Percentiles rank a stretch among this genome's conserved stretches.
Evolutionary conservation across 2,329 filamentous ascomycete genomes (phyloP).

Genomic region (Talaromyces sp.): DNA sequence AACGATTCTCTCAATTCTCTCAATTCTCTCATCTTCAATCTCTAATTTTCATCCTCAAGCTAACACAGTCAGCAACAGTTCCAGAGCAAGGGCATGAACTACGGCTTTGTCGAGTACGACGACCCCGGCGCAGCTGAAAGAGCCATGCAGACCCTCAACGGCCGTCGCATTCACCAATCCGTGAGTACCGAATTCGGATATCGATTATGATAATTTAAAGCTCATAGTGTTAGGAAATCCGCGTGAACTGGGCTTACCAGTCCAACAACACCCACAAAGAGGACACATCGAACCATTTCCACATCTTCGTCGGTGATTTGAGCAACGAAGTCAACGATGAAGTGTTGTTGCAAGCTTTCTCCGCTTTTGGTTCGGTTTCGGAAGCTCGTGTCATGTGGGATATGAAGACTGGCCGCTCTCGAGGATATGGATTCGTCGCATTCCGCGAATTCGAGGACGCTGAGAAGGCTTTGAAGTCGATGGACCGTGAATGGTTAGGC

Average conservation of each 20-base stretch:
- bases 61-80: conserved; percentile 30
- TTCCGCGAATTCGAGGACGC: conserved; percentile 92
- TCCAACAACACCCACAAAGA: conserved; percentile 92
- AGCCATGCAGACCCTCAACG: conserved; percentile 95
- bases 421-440: conserved; percentile 96
- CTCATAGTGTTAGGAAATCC: conserved; percentile 70
- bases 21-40: background rate
- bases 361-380: conserved; percentile 90
- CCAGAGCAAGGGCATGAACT: conserved; percentile 95
- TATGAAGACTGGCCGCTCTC: conserved; percentile 98
- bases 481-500: conserved; percentile 99
- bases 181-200: conserved; percentile 54
- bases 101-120: conserved; percentile 98
- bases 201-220: background rate
- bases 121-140: conserved; percentile 94
- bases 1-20: background rate
- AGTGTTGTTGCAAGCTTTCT: conserved; percentile 87
- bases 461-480: conserved; percentile 92
- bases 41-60: background rate
- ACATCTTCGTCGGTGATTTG: conserved; percentile 96
- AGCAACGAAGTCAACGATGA: conserved; percentile 99
- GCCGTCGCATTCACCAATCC: conserved; percentile 89
- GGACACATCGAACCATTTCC: conserved; percentile 96
- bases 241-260: conserved; percentile 99
- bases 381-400: conserved; percentile 99